Percentiles rank a stretch among this genome's conserved stretches.
These are phyloP conservation scores for Corylus americana DNA, from an alignment of 306 rosid species.

Conservation along the genomic window DNA sequence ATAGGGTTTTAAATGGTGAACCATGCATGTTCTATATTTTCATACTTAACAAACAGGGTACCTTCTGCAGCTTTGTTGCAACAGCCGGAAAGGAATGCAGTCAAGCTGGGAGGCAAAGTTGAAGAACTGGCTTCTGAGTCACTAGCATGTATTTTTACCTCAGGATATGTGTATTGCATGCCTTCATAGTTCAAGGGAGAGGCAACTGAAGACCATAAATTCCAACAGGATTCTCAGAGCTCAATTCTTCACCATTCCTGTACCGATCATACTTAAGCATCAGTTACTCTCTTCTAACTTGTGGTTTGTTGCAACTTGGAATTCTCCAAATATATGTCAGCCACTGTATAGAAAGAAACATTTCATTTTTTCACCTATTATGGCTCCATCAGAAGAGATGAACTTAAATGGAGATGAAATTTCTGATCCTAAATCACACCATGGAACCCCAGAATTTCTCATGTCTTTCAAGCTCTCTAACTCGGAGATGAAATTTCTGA, in stretches of 20 bases:
- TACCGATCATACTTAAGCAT: conserved; percentile 23
- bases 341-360: conserved; percentile 6
- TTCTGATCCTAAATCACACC: conserved; percentile 15
- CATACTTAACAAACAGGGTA: background rate
- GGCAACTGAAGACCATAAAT: conserved; percentile 19
- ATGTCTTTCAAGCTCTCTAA: conserved; percentile 12
- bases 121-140: conserved; percentile 17
- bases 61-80: conserved; percentile 10
- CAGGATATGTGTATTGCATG: conserved; percentile 19
- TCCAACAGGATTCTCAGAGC: conserved; percentile 11
- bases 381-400: conserved; percentile 16
- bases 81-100: conserved; percentile 4
- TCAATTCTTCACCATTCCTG: conserved; percentile 22
- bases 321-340: conserved; percentile 5
- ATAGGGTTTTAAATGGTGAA: conserved; percentile 8
- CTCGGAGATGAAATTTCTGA: conserved; percentile 23
- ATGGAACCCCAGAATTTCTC: background rate
- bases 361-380: conserved; percentile 12
- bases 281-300: background rate
- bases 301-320: background rate
- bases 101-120: conserved; percentile 27
- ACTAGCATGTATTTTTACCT: background rate
- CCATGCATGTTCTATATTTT: background rate
- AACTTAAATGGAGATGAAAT: conserved; percentile 18
- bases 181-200: conserved; percentile 25